Base-by-base conservation (phyloP, 2,329 filamentous ascomycete species). In the Incumbomyces lentus region DNA sequence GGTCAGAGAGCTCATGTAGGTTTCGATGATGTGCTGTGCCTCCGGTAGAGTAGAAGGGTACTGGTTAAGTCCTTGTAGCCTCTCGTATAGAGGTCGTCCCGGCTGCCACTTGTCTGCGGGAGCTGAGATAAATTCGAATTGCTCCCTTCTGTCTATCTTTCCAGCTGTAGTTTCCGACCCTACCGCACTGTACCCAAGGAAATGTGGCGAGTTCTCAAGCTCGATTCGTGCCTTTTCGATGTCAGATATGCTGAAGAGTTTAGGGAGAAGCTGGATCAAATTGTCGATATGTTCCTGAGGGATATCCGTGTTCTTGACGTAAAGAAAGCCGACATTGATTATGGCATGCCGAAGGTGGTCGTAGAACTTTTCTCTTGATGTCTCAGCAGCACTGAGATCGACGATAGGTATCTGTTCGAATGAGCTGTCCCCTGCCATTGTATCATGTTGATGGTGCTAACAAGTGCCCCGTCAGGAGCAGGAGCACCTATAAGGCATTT, bases 141-240 rank as follows among this genome's bases (percentile, higher is more conserved):
- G 77, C 57, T 81, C 76, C 14, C 76, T 62, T 14, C 66, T 61
- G 55, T 81, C 77, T 12, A 60, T 54, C 43, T 62, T 60, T 0
- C 75, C 74, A 0, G 73, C 70, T 1, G 78, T 81, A 0, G 63
- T 74, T 58, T 81, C 78, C 18, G 71, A 64, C 0, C 75, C 76
- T 14, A 69, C 68, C 1, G 65, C 69, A 50, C 73, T 76, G 56
- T 79, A 81, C 0, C 78, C 78, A 2, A 81, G 62, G 47, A 81
- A 79, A 56, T 79, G 76, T 8, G 76, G 75, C 1, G 74, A 79
- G 19, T 77, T 73, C 19, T 67, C 60, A 14, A 64, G 48, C 7
- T 54, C 56, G 6, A 49, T 53, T 2, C 47, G 48, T 14, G 44
- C 44, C 40, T 60, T 60, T 22, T 53, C 53, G 8, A 40, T 43